Evolutionary conservation across 2,329 filamentous ascomycete genomes (phyloP), one percentile per base, ranked within the genome.

Genomic region (Sclerotinia borealis): DNA sequence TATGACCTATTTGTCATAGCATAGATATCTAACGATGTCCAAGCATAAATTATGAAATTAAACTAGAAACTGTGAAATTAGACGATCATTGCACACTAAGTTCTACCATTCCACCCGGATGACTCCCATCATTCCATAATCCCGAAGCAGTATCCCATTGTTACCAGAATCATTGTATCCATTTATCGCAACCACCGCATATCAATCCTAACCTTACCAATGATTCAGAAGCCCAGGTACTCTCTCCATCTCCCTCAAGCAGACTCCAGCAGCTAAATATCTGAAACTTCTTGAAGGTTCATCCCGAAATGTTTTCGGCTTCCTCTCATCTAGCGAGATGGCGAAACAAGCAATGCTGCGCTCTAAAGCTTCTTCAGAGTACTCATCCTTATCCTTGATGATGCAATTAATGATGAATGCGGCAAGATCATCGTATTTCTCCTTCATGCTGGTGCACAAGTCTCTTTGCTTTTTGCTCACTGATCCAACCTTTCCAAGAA

Each of bases 251-350:
- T 84, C 80, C 61, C 76, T 76, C 76, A 85, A 73, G 63, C 78
- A 80, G 0, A 81, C 77, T 0, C 76, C 77, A 5, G 80, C 80
- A 63, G 81, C 79, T 19, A 85, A 73, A 71, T 83, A 85, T 66
- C 75, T 77, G 72, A 83, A 85, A 66, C 81, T 84, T 66, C 76
- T 71, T 62, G 83, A 63, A 59, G 75, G 68, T 1, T 76, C 75
- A 2, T 71, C 36, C 70, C 69, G 48, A 68, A 70, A 1, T 67
- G 69, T 15, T 74, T 70, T 6, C 59, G 15, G 71, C 11, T 29
- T 29, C 3, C n/a, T 54, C 55, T 79, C 74, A 47, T 76, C 67
- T 19, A 79, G 68, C 10, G 76, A 77, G 0, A 81, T 73, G 13
- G 75, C 72, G 63, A 83, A 73, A 68, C 80, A 83, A 15, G 81